These are phyloP conservation scores for Ajuga chamaepitys DNA, from an alignment of 257 asterid genomes.

Conservation along the genomic window DNA sequence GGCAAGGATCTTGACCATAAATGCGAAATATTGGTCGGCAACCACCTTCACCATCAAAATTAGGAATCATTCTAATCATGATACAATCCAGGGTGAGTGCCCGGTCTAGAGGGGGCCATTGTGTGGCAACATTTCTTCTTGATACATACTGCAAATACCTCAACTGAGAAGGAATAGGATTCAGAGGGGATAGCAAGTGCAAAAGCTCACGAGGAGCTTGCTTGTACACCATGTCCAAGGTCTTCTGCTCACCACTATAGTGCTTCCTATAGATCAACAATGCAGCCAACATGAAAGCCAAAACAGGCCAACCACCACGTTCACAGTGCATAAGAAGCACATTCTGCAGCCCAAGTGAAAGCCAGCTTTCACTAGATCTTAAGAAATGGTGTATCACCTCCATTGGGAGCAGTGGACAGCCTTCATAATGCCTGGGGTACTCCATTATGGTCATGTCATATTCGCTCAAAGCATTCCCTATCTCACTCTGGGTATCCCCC, in stretches of 20 bases:
- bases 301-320: conserved; percentile 94
- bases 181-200: conserved; percentile 68
- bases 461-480: conserved; percentile 64
- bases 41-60: conserved; percentile 79
- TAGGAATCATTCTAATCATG: conserved; percentile 79
- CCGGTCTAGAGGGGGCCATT: conserved; percentile 94
- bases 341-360: conserved; percentile 83
- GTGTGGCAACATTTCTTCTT: conserved; percentile 75
- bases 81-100: conserved; percentile 83
- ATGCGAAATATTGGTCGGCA: conserved; percentile 85
- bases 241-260: conserved; percentile 81
- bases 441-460: conserved; percentile 88
- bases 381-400: conserved; percentile 91
- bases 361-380: conserved; percentile 95
- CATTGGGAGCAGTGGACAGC: conserved; percentile 90
- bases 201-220: conserved; percentile 92
- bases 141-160: conserved; percentile 87
- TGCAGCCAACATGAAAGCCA: conserved; percentile 91
- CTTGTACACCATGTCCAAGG: conserved; percentile 85
- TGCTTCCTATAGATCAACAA: conserved; percentile 68
- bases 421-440: conserved; percentile 89
- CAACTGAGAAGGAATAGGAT: conserved; percentile 90
- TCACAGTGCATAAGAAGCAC: conserved; percentile 93
- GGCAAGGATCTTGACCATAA: conserved; percentile 73
- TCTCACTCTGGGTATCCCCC: conserved; percentile 53